Evolutionary conservation across 106 monocot genomes (phyloP), one percentile per base, ranked within the genome.

Genomic region (Xerophyta viscosa): DNA sequence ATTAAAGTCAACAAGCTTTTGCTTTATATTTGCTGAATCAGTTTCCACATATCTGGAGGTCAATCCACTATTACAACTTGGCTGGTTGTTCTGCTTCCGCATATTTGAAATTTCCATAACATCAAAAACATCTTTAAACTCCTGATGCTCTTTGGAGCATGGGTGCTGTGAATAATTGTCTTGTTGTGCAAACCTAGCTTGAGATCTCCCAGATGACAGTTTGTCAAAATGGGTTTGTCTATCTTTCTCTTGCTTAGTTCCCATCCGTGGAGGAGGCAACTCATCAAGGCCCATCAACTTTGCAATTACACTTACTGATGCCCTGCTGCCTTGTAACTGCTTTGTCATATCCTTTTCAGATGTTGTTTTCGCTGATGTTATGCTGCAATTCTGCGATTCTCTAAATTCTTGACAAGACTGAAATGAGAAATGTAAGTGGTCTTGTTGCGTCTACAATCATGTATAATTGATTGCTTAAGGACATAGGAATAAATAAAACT

Each of bases 201-300:
- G 51, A 46, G 46, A 18, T 2, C 49, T 41, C 46, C 24, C 13
- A 46, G 23, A 56, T 27, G 64, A 57, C 36, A 31, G 41, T 57
- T 60, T 69, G 1, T 43, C 56, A 3, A 63, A 42, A 29, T 3
- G 27, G 29, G 14, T 6, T 43, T 11, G 2, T 17, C 8, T 33
- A 15, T 53, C 55, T 46, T 31, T 70, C 20, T 46, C 52, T 33
- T 24, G 13, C 18, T 52, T 54, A 21, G 13, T 2, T 12, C 37
- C 10, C 9, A 48, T 9, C n/a, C 37, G 20, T 48, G 17, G 62
- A 55, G 69, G 52, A 33, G 60, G 61, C 0, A 61, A 36, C 5
- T 76, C 37, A 65, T 90, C 84, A 44, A 90, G 80, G 36, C 90
- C 90, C 90, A 90, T 90, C 45, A 90, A 66, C 41, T 70, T 63